Conservation (phyloP, 169 alveolate species). For the Cryptosporidium tyzzeri region DNA sequence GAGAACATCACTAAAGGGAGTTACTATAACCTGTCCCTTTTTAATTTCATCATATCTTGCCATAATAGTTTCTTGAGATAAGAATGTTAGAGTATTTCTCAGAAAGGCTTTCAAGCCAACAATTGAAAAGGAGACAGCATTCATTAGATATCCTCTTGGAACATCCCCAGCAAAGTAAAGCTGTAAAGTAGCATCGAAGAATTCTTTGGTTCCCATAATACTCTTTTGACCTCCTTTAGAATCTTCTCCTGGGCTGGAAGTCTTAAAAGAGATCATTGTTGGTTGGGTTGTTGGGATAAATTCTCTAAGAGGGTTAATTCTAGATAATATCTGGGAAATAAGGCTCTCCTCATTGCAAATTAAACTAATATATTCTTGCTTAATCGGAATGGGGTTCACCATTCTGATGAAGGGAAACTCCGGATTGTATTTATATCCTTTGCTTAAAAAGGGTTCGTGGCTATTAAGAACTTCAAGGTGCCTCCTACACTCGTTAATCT, state of each 20-base stretch:
- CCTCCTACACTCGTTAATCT: conserved; percentile 13
- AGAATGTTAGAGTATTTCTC: conserved; percentile 46
- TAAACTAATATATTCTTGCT: neutral
- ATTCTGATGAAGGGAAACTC: conserved; percentile 25
- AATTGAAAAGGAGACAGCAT: conserved; percentile 61
- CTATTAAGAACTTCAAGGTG: conserved; percentile 23
- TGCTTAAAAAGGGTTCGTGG: conserved; percentile 10
- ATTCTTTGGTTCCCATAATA: conserved; percentile 24
- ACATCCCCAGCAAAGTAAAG: conserved; percentile 65
- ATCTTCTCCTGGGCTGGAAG: neutral
- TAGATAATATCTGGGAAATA: conserved; percentile 6
- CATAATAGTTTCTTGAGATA: conserved; percentile 57
- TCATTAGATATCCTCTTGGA: conserved; percentile 69
- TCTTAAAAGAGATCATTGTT: conserved; percentile 21
- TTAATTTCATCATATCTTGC: conserved; percentile 31
- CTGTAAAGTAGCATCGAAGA: conserved; percentile 51
- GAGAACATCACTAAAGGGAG: conserved; percentile 49
- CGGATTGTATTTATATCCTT: neutral
- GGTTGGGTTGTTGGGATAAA: conserved; percentile 29
- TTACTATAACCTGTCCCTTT: neutral
- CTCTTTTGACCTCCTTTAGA: conserved; percentile 5
- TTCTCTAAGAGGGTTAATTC: conserved; percentile 53
- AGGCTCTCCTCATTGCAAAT: conserved; percentile 39
- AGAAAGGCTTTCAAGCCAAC: conserved; percentile 60
- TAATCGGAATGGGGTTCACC: conserved; percentile 14